These are phyloP conservation scores for Colletotrichum cereale DNA, from an alignment of 2,329 filamentous ascomycete species.

Conservation along the genomic window DNA sequence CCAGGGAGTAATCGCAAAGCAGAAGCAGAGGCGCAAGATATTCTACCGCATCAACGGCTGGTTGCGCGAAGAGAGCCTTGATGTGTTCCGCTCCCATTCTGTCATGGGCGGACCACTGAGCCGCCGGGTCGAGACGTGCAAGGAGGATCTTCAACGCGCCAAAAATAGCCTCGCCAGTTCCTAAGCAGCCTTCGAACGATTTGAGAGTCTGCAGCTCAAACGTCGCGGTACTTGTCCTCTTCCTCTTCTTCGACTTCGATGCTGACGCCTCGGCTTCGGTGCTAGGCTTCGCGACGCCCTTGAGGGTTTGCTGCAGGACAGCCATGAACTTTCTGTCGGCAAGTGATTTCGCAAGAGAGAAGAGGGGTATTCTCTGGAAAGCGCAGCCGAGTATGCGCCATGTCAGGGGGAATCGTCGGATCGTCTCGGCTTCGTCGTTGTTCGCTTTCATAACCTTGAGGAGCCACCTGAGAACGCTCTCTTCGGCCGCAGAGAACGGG, in stretches of 20 bases:
- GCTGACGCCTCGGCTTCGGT: slow-evolving; percentile 42
- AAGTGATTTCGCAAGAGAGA: slow-evolving; percentile 78
- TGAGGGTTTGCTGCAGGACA: slow-evolving; percentile 74
- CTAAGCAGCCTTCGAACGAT: slow-evolving; percentile 56
- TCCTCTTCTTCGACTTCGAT: slow-evolving; percentile 58
- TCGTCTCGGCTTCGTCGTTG: slow-evolving; percentile 59
- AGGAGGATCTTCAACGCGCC: slow-evolving; percentile 60
- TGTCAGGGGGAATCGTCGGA: slow-evolving; percentile 67
- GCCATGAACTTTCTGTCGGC: slow-evolving; percentile 76
- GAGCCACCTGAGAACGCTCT: slow-evolving; percentile 72
- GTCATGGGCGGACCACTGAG: slow-evolving; percentile 54
- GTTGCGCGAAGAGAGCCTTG: slow-evolving; percentile 66
- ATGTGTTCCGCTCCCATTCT: slow-evolving; percentile 70
- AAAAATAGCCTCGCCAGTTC: slow-evolving; percentile 63
- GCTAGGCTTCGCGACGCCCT: slow-evolving; percentile 63
- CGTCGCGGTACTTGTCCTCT: slow-evolving; percentile 53
- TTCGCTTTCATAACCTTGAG: slow-evolving; percentile 69
- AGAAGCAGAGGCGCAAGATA: slow-evolving; percentile 60
- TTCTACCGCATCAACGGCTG: slow-evolving; percentile 60
- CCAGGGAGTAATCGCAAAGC: slow-evolving; percentile 58
- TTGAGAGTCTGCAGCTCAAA: slow-evolving; percentile 58
- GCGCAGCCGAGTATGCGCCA: slow-evolving; percentile 74
- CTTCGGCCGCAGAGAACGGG: slow-evolving; percentile 66
- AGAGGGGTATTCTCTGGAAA: slow-evolving; percentile 74
- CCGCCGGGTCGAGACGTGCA: slow-evolving; percentile 55